Evolutionary conservation across 305 asterid species (phyloP).

Genomic region (Solanum hybrid): DNA sequence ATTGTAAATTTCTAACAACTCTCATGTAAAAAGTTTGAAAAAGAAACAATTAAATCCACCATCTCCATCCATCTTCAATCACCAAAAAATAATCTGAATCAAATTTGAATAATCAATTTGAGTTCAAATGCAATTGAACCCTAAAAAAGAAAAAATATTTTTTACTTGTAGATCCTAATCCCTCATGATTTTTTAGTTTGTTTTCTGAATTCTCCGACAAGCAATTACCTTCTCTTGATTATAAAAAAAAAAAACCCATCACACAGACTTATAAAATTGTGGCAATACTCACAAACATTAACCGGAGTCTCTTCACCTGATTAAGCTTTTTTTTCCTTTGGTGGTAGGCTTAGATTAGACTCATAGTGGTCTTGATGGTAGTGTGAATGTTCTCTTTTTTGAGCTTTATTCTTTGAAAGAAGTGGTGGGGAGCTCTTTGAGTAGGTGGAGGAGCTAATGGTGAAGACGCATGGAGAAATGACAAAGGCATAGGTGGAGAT

Average conservation of each 20-base stretch:
- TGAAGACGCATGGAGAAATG: neutral
- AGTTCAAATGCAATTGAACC: neutral
- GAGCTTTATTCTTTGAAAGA: neutral
- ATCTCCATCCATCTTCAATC: neutral
- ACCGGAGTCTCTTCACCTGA: neutral
- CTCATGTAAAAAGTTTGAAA: neutral
- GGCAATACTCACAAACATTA: neutral
- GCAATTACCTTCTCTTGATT: neutral
- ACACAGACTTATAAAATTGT: neutral
- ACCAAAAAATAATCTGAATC: too few species aligned
- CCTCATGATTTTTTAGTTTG: neutral
- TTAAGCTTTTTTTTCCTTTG: neutral
- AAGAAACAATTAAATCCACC: neutral
- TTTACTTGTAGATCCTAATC: too few species aligned
- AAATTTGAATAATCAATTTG: neutral
- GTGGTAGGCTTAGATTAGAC: neutral
- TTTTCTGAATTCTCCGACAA: neutral
- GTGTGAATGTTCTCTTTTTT: neutral
- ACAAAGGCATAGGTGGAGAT: neutral
- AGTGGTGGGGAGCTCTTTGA: neutral
- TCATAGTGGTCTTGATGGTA: too few species aligned
- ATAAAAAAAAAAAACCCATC: neutral
- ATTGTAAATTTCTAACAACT: neutral
- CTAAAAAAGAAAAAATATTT: neutral
- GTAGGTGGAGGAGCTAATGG: neutral